Percentiles rank a stretch among this genome's conserved stretches.
Evolutionary conservation across 1,139 yeast genomes (phyloP).

Genomic region (Debaryomycetaceae sp.): DNA sequence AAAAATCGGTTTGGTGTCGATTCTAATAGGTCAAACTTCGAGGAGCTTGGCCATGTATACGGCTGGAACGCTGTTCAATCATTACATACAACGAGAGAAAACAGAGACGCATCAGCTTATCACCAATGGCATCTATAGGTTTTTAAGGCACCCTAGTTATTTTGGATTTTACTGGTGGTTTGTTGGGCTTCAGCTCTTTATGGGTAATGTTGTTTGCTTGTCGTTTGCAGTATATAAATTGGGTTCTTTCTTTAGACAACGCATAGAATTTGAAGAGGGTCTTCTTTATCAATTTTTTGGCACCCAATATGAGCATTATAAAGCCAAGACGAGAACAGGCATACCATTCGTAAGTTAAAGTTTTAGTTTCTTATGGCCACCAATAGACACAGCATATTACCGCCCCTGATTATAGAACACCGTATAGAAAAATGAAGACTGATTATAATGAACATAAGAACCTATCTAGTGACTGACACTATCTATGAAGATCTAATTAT

Average conservation of each 20-base stretch:
- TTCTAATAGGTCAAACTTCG: slow-evolving; percentile 58
- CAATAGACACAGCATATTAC: no score
- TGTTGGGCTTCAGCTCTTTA: slow-evolving; percentile 70
- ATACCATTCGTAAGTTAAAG: slow-evolving; percentile 55
- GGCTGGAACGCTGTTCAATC: slow-evolving; percentile 87
- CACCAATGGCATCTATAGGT: slow-evolving; percentile 66
- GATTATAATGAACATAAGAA: neutral
- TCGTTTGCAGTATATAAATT: slow-evolving; percentile 34
- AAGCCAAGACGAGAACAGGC: slow-evolving; percentile 45
- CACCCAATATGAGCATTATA: slow-evolving; percentile 54
- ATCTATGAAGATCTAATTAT: slow-evolving; percentile 5
- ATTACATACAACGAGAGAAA: slow-evolving; percentile 59
- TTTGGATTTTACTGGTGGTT: slow-evolving; percentile 95
- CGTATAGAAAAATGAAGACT: no score
- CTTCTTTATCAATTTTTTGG: slow-evolving; percentile 68
- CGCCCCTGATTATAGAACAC: no score
- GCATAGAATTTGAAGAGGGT: slow-evolving; percentile 71
- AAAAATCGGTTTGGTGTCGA: slow-evolving; percentile 43
- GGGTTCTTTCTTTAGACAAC: slow-evolving; percentile 60
- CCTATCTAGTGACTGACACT: neutral
- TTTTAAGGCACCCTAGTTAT: slow-evolving; percentile 83
- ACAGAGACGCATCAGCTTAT: slow-evolving; percentile 59
- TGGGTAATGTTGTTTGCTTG: slow-evolving; percentile 47
- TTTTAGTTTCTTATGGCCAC: neutral
- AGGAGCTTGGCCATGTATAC: slow-evolving; percentile 82